Base-by-base conservation (phyloP, 208 protist genomes). In the Vickermania spadyakhi region DNA sequence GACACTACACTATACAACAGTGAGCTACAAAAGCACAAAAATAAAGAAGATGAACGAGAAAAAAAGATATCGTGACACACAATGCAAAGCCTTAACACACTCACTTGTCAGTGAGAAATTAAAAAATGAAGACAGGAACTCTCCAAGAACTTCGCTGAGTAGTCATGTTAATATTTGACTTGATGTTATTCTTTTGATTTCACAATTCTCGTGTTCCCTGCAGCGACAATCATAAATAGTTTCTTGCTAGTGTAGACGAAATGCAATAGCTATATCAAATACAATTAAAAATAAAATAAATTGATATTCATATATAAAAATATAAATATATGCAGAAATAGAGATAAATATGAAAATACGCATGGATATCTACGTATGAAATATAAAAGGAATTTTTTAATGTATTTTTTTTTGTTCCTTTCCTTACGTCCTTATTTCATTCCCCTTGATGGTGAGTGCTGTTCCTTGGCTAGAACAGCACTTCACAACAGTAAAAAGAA, bases 311-410 rank as follows among this genome's bases (percentile, higher is more conserved):
- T 18, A 18, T 27, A 52, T 14, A 31, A 58, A 59, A 22, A 26
- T 53, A 52, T 45, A 25, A 29, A 53, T 42, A 51, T 26, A 51
- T 57, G 57, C 1, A 18, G 29, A 65, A 65, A 62, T 52, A 65
- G 64, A 57, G 56, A 65, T 59, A 63, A 31, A 66, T 58, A 70
- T 52, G 42, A n/a, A n/a, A n/a, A n/a, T n/a, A n/a, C n/a, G n/a
- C n/a, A n/a, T n/a, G n/a, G n/a, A n/a, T n/a, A n/a, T n/a, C n/a
- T n/a, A n/a, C n/a, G n/a, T n/a, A n/a, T n/a, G n/a, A n/a, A n/a
- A n/a, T n/a, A n/a, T n/a, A n/a, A n/a, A n/a, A n/a, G n/a, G n/a
- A n/a, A n/a, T n/a, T n/a, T n/a, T n/a, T n/a, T n/a, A n/a, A n/a
- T n/a, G n/a, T n/a, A n/a, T n/a, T n/a, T n/a, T n/a, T n/a, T n/a